A percentile compares a stretch with the other conserved stretches of the same genome.
phyloP scores from a whole-genome alignment of 768 basidiomycete species.

The Naganishia antarctica region DNA sequence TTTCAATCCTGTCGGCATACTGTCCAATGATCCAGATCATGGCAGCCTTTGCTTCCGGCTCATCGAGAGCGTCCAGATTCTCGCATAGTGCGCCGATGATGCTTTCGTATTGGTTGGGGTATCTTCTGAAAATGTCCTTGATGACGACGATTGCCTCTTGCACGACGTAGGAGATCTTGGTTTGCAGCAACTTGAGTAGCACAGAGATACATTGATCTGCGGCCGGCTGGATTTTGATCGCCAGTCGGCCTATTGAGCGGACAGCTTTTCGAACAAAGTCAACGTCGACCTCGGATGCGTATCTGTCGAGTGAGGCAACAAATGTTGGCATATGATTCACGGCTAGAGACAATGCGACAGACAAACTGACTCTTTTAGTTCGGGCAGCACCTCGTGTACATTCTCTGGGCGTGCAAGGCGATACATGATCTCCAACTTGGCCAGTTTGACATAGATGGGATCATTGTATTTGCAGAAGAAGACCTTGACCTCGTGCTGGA shows the following conservation, averaged over 20 bases:
- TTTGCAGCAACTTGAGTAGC: slow-evolving; percentile 78
- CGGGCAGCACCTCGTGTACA: slow-evolving; percentile 82
- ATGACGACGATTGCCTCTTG: slow-evolving; percentile 97
- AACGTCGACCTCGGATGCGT: slow-evolving; percentile 95
- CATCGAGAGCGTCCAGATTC: slow-evolving; percentile 83
- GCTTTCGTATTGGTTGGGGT: slow-evolving; percentile 93
- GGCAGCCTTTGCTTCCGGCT: slow-evolving; percentile 91
- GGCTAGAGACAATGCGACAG: neutral
- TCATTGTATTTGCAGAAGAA: slow-evolving; percentile 99
- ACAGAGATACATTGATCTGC: slow-evolving; percentile 86
- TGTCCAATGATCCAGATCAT: slow-evolving; percentile 99
- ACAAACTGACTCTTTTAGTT: slow-evolving; percentile 77
- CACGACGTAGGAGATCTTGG: slow-evolving; percentile 90
- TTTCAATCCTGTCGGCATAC: slow-evolving; percentile 90
- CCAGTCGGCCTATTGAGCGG: slow-evolving; percentile 91
- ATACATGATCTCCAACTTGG: slow-evolving; percentile 98
- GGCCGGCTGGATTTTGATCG: slow-evolving; percentile 88
- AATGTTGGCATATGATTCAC: neutral
- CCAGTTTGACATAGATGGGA: slow-evolving; percentile 96
- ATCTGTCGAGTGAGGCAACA: slow-evolving; percentile 55
- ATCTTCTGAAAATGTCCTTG: slow-evolving; percentile 94
- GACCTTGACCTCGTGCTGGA: slow-evolving; percentile 95
- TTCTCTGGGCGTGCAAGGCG: slow-evolving; percentile 92
- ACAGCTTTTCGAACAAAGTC: slow-evolving; percentile 98
- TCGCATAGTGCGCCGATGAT: slow-evolving; percentile 91